Evolutionary conservation across 108 stramenopile genomes (phyloP).

Genomic region (Cyclotella cryptica): DNA sequence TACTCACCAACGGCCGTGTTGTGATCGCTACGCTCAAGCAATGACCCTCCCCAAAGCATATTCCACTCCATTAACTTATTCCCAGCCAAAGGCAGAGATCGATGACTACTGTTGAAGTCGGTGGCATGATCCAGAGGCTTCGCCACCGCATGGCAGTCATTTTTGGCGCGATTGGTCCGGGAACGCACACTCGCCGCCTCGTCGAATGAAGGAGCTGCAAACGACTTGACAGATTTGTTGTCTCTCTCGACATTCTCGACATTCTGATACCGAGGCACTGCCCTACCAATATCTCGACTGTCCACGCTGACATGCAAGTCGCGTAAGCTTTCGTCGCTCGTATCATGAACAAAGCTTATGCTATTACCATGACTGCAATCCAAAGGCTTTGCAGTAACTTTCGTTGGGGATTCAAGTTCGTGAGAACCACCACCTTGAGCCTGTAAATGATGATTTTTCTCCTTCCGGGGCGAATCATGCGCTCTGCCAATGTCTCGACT

Average conservation of each 20-base stretch:
- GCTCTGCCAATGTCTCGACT: too few relatives aligned
- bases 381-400: neutral
- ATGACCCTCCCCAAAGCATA: slow-evolving; percentile 10
- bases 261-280: neutral
- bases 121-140: neutral
- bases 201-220: slow-evolving; percentile 9
- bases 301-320: slow-evolving; percentile 8
- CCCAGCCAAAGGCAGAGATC: neutral
- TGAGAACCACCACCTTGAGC: neutral
- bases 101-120: neutral
- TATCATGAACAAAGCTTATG: neutral
- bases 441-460: too few relatives aligned
- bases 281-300: slow-evolving; percentile 6
- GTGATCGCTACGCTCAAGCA: neutral
- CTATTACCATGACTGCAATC: neutral
- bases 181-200: slow-evolving; percentile 14
- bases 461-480: too few relatives aligned
- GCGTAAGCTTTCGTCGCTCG: neutral
- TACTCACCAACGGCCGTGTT: neutral
- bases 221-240: slow-evolving; percentile 6
- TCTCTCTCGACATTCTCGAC: neutral
- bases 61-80: neutral
- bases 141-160: neutral
- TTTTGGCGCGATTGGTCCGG: neutral
- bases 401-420: neutral